Conservation (phyloP, 208 protist species). For the Angomonas deanei region DNA sequence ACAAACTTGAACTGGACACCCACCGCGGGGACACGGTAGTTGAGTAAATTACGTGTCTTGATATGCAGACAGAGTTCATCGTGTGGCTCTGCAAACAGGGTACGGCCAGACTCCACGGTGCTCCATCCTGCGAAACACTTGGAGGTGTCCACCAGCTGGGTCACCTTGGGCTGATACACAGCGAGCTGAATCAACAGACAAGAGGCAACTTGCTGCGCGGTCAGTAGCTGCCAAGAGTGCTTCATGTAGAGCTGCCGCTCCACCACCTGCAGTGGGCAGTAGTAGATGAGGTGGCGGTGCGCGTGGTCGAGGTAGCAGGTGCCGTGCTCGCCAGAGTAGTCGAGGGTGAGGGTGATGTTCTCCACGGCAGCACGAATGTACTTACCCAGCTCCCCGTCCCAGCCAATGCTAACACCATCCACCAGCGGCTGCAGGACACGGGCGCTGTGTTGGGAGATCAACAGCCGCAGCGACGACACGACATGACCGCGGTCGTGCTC, state of each 20-base stretch:
- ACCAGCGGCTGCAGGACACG: conserved; percentile 72
- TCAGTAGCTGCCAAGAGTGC: conserved; percentile 59
- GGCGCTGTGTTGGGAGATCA: conserved; percentile 51
- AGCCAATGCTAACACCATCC: conserved; percentile 64
- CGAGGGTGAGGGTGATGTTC: conserved; percentile 46
- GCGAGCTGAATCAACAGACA: conserved; percentile 61
- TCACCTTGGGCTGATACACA: conserved; percentile 27
- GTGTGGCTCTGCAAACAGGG: conserved; percentile 16
- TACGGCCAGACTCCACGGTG: conserved; percentile 15
- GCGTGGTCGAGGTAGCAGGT: conserved; percentile 36
- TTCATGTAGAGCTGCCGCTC: conserved; percentile 28
- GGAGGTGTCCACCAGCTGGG: conserved; percentile 28
- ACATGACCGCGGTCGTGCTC: conserved; percentile 34
- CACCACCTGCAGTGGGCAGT: conserved; percentile 62
- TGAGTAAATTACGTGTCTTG: conserved; percentile 30
- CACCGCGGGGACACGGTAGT: conserved; percentile 17
- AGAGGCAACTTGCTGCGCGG: conserved; percentile 62
- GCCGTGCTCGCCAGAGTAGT: conserved; percentile 26
- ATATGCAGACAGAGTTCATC: conserved; percentile 9
- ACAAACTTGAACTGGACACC: conserved; percentile 38
- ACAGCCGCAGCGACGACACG: conserved; percentile 52
- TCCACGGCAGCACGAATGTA: conserved; percentile 48
- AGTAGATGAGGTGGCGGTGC: conserved; percentile 48
- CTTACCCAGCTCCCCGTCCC: conserved; percentile 66
- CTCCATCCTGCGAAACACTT: conserved; percentile 59